Evolutionary conservation across 305 asterid genomes (phyloP).

Genomic region (Solanum hybrid): DNA sequence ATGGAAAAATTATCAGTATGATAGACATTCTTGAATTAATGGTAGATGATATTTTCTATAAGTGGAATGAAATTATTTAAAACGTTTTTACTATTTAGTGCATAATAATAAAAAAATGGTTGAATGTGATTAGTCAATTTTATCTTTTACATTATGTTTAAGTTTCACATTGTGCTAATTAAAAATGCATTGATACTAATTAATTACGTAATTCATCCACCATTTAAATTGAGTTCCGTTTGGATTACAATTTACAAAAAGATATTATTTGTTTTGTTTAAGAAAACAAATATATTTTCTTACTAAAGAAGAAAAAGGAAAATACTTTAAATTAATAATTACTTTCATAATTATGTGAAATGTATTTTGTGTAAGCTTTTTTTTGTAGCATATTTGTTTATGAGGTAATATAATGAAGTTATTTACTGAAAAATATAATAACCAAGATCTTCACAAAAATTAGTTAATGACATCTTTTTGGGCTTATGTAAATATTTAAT

Average conservation of each 20-base stretch:
- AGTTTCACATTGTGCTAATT: background rate
- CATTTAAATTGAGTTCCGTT: background rate
- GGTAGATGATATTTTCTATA: background rate
- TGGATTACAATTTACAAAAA: background rate
- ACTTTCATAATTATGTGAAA: background rate
- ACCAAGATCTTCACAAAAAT: background rate
- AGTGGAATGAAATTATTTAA: background rate
- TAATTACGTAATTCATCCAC: background rate
- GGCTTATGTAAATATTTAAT: background rate
- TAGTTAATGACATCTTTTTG: background rate
- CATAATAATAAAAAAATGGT: background rate
- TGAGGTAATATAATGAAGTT: background rate
- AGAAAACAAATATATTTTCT: background rate
- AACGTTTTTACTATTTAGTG: background rate
- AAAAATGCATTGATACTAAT: background rate
- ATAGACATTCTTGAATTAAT: background rate
- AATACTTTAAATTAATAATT: too few species aligned
- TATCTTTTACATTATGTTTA: background rate
- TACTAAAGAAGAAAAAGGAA: background rate
- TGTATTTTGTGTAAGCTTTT: background rate
- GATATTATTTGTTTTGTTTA: background rate
- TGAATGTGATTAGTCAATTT: background rate
- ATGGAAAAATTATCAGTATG: constrained; percentile 1
- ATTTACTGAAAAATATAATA: background rate
- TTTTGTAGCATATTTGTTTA: background rate